Evolutionary conservation across 1,284 basidiomycete genomes (phyloP).

Genomic region (Thecaphora thlaspeos): DNA sequence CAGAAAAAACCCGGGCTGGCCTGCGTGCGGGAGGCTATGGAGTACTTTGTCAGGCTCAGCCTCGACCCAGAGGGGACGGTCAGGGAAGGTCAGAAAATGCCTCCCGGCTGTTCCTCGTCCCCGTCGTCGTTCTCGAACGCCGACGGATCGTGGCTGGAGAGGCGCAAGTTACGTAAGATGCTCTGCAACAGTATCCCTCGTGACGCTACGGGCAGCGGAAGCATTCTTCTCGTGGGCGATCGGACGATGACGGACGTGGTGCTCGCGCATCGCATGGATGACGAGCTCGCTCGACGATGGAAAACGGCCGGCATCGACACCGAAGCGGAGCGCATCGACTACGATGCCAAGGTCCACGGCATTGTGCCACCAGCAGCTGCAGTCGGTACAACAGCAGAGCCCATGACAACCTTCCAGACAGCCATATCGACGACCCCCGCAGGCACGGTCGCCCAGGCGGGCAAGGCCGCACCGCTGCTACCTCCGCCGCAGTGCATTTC

Average conservation of each 20-base stretch:
- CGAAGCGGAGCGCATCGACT: background rate
- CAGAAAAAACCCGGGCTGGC: constrained; percentile 69
- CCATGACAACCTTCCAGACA: constrained; percentile 2
- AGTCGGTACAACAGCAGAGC: background rate
- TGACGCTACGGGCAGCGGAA: constrained; percentile 61
- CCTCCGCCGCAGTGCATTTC: constrained; percentile 36
- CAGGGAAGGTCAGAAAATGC: constrained; percentile 45
- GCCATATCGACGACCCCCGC: constrained; percentile 1
- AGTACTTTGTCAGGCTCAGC: constrained; percentile 62
- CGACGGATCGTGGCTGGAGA: constrained; percentile 3
- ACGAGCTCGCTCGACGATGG: constrained; percentile 23
- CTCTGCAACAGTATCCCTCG: constrained; percentile 62
- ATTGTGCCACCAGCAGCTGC: background rate
- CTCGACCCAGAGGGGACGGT: constrained; percentile 37
- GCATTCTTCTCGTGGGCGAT: constrained; percentile 80
- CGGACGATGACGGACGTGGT: constrained; percentile 86
- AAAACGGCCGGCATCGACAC: constrained; percentile 34
- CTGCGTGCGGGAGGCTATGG: constrained; percentile 69
- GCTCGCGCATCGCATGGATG: constrained; percentile 70
- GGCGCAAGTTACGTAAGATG: constrained; percentile 3
- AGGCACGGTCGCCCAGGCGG: background rate
- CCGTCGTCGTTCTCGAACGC: constrained; percentile 3
- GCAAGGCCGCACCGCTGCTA: background rate
- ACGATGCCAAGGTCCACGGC: background rate
- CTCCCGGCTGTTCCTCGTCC: constrained; percentile 5